Evolutionary conservation across 163 green algal genomes (phyloP), one percentile per base, ranked within the genome.

Genomic region (Botryococcus braunii): DNA sequence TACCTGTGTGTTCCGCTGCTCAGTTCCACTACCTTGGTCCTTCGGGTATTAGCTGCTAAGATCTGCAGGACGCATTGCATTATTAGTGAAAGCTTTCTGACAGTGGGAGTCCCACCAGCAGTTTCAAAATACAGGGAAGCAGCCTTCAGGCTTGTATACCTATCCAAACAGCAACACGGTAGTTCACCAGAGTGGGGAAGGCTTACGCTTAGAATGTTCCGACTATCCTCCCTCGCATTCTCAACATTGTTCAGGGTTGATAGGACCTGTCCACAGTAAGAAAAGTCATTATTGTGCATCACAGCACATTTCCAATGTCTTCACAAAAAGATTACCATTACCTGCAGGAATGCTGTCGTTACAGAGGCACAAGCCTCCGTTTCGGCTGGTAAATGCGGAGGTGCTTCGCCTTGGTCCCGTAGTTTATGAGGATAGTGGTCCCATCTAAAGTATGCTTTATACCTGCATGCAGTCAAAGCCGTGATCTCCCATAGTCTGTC

Each of bases 11-110:
- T 97, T 34, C 86, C 91, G 21, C 85, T 91, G 25, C 83, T 88
- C 8, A 97, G 79, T 78, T 96, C 90, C 48, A 98, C 89, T 25
- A 98, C 91, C 69, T 98, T 98, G 11, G 92, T 98, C 23, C 90
- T 75, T 36, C 92, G 77, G 2, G 91, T 97, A 77, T 97, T 96
- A 62, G 82, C 91, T 23, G 89, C 90, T 31, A 97, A 75, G 17
- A 93, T 83, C 81, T 90, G 82, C 58, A 69, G 37, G n/a, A n/a
- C n/a, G n/a, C n/a, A n/a, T n/a, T n/a, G n/a, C n/a, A n/a, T n/a
- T n/a, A n/a, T n/a, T n/a, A n/a, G n/a, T n/a, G n/a, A n/a, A n/a
- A n/a, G n/a, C n/a, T n/a, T n/a, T n/a, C n/a, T n/a, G n/a, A n/a
- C n/a, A n/a, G n/a, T n/a, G n/a, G n/a, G n/a, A n/a, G n/a, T n/a